A percentile compares a stretch with the other conserved stretches of the same genome.
phyloP scores from a whole-genome alignment of 2,329 filamentous ascomycete genomes.

The Mycosphaerella sp. region DNA sequence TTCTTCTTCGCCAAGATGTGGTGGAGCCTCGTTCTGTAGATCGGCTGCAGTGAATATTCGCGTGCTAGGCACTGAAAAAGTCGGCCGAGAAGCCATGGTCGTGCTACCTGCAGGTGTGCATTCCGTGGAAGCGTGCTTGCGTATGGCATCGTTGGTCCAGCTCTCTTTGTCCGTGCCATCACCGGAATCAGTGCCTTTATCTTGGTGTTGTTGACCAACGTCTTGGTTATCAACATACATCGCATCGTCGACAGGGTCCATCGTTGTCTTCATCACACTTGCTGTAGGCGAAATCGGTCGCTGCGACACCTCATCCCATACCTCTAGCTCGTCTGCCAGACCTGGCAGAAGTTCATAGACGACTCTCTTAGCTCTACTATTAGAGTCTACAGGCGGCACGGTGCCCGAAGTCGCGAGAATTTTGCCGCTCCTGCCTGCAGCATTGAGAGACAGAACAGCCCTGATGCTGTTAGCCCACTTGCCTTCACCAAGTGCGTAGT shows the following conservation, averaged over 20 bases:
- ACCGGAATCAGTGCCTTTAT: background rate
- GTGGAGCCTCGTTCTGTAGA: background rate
- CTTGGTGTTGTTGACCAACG: background rate
- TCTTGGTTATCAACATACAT: background rate
- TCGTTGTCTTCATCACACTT: background rate
- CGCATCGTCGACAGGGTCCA: background rate
- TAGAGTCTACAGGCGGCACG: background rate
- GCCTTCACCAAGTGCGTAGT: conserved; percentile 17
- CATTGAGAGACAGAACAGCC: conserved; percentile 16
- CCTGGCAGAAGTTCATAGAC: conserved; percentile 22
- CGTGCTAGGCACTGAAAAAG: background rate
- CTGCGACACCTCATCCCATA: conserved; percentile 26
- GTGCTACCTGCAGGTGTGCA: too few relatives aligned
- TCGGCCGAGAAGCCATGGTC: background rate
- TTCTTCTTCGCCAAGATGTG: conserved; percentile 3
- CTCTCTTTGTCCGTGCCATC: background rate
- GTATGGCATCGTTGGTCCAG: background rate
- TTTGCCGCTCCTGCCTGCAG: conserved; percentile 8
- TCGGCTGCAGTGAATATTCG: background rate
- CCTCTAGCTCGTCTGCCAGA: conserved; percentile 17
- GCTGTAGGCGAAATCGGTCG: conserved; percentile 7
- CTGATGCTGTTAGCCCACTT: conserved; percentile 18
- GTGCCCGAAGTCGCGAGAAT: background rate
- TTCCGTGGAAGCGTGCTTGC: background rate
- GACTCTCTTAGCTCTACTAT: conserved; percentile 1